Evolutionary conservation across 1,284 basidiomycete genomes (phyloP).

Genomic region (Pterula multifida): DNA sequence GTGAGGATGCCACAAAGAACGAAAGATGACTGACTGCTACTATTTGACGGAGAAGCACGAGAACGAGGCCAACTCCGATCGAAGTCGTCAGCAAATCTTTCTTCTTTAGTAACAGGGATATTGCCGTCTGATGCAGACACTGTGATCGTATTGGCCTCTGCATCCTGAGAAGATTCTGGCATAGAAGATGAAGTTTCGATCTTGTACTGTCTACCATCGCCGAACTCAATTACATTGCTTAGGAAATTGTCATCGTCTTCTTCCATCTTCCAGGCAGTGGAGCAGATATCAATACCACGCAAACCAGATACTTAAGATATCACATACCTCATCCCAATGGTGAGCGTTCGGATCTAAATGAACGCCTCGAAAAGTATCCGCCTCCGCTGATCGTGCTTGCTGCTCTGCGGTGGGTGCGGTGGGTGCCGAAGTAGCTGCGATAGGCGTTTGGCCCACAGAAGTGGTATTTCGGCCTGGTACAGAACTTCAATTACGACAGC

Average conservation of each 20-base stretch:
- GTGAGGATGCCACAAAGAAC: slow-evolving; percentile 21
- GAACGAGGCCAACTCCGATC: slow-evolving; percentile 86
- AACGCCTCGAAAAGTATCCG: slow-evolving; percentile 86
- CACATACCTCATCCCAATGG: slow-evolving; percentile 82
- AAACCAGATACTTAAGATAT: slow-evolving; percentile 8
- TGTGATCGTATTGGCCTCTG: slow-evolving; percentile 10
- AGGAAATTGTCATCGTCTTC: slow-evolving; percentile 88
- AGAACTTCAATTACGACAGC: neutral
- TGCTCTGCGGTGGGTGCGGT: slow-evolving; percentile 36
- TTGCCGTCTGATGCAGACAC: slow-evolving; percentile 13
- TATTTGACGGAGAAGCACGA: slow-evolving; percentile 17
- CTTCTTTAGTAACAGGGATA: slow-evolving; percentile 54
- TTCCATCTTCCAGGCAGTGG: slow-evolving; percentile 57
- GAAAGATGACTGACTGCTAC: slow-evolving; percentile 18
- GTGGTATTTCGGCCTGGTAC: slow-evolving; percentile 20
- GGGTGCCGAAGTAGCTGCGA: slow-evolving; percentile 21
- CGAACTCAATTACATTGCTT: slow-evolving; percentile 85
- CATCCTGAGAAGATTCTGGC: slow-evolving; percentile 14
- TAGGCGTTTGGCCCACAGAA: slow-evolving; percentile 16
- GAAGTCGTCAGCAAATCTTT: slow-evolving; percentile 79
- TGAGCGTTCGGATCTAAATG: slow-evolving; percentile 87
- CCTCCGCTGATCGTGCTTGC: slow-evolving; percentile 56
- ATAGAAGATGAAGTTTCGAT: slow-evolving; percentile 40
- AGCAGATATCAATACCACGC: no score
- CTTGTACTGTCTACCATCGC: slow-evolving; percentile 82